Evolutionary conservation across 352 stramenopile genomes (phyloP).

Genomic region (Pythium brachiatum): DNA sequence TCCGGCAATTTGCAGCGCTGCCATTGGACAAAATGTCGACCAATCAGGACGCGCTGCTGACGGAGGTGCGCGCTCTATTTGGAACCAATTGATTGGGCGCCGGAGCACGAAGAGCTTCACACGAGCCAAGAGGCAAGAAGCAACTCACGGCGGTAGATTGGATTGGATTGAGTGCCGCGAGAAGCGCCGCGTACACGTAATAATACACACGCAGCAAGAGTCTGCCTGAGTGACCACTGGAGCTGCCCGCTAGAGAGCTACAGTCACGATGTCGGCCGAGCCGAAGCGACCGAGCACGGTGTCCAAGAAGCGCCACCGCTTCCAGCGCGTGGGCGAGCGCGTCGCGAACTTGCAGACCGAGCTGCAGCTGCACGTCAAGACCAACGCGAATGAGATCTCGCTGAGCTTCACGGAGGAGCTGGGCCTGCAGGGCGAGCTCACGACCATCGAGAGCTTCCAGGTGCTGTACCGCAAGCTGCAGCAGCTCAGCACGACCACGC

Average conservation of each 20-base stretch:
- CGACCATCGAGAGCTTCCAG: constrained; percentile 83
- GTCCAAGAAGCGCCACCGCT: constrained; percentile 79
- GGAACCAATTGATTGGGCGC: constrained; percentile 34
- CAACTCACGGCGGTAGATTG: constrained; percentile 13
- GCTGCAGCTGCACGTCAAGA: constrained; percentile 83
- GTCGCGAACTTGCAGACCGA: constrained; percentile 75
- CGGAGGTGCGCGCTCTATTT: constrained; percentile 34
- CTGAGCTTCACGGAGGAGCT: constrained; percentile 85
- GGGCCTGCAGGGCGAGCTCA: constrained; percentile 74
- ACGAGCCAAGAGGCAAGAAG: neutral
- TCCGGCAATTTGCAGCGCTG: constrained; percentile 62
- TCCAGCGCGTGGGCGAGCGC: constrained; percentile 81
- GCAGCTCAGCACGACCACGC: constrained; percentile 74
- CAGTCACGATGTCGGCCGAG: constrained; percentile 14
- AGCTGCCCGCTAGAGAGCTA: neutral
- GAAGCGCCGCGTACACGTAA: neutral
- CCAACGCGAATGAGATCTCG: constrained; percentile 52
- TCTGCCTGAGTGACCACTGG: neutral
- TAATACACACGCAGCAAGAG: neutral
- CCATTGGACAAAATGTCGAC: constrained; percentile 58
- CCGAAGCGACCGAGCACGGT: constrained; percentile 28
- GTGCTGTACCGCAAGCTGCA: constrained; percentile 63
- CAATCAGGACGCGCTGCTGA: constrained; percentile 43
- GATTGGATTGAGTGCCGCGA: neutral
- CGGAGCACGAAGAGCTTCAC: constrained; percentile 24